Conservation (phyloP, 2,329 filamentous ascomycete species). For the Hymenoscyphus albidus region DNA sequence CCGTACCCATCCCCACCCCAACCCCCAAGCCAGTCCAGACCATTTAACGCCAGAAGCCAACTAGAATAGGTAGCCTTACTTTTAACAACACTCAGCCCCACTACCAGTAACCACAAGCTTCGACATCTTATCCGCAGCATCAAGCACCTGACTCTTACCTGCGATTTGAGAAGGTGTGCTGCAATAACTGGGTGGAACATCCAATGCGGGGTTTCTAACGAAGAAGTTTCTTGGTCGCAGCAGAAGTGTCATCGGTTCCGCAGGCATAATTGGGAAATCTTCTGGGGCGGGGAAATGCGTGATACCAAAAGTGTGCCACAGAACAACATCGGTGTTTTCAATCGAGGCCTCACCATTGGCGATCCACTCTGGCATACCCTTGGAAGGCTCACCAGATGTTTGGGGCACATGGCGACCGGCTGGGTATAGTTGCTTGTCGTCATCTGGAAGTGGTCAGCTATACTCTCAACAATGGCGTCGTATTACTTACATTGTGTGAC, state of each 20-base stretch:
- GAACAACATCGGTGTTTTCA: slow-evolving; percentile 79
- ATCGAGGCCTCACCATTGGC: slow-evolving; percentile 64
- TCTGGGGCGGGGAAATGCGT: slow-evolving; percentile 87
- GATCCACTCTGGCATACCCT: slow-evolving; percentile 42
- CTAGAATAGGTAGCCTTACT: slow-evolving; percentile 15
- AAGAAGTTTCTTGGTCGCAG: slow-evolving; percentile 59
- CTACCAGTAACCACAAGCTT: slow-evolving; percentile 25
- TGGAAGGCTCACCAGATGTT: slow-evolving; percentile 45
- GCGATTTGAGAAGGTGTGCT: slow-evolving; percentile 67
- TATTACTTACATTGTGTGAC: slow-evolving; percentile 65
- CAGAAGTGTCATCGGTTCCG: slow-evolving; percentile 70
- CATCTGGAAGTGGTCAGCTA: slow-evolving; percentile 39
- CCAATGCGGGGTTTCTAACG: slow-evolving; percentile 53
- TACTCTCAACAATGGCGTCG: slow-evolving; percentile 45
- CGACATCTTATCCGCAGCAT: slow-evolving; percentile 47
- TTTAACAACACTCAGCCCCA: slow-evolving; percentile 29
- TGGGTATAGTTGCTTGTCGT: slow-evolving; percentile 55
- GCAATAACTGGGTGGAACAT: slow-evolving; percentile 62
- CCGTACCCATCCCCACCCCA: no score
- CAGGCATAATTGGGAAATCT: slow-evolving; percentile 90
- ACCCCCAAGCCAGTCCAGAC: neutral
- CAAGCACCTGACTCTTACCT: slow-evolving; percentile 42
- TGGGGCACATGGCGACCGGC: slow-evolving; percentile 60
- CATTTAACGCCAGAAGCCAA: neutral
- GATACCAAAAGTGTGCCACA: slow-evolving; percentile 92